A percentile compares a stretch with the other conserved stretches of the same genome.
Conservation (phyloP, 179 eudicot genomes). For the Spergularia azorica region DNA sequence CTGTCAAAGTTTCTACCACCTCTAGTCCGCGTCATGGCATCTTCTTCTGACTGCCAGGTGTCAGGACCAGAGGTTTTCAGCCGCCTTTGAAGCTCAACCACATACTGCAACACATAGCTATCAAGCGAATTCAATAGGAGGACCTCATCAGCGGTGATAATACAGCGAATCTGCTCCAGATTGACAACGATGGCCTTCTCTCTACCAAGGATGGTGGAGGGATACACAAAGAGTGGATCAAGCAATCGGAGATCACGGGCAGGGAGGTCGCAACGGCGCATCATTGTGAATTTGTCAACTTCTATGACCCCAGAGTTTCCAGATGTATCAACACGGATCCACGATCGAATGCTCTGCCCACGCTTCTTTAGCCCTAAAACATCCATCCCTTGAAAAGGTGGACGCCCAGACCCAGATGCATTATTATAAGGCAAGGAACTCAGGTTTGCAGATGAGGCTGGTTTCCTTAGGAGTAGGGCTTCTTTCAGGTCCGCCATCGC, state of each 20-base stretch:
- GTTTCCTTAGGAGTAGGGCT: conserved; percentile 71
- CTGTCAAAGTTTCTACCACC: conserved; percentile 54
- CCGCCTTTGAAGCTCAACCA: conserved; percentile 83
- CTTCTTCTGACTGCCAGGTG: conserved; percentile 78
- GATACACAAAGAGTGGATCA: conserved; percentile 91
- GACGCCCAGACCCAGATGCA: conserved; percentile 71
- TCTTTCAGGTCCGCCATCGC: conserved; percentile 81
- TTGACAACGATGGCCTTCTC: conserved; percentile 97
- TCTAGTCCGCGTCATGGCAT: conserved; percentile 46
- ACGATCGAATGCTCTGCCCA: conserved; percentile 85
- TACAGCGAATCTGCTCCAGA: conserved; percentile 96
- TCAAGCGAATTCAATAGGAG: conserved; percentile 90
- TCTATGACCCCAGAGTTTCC: conserved; percentile 83
- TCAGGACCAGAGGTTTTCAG: conserved; percentile 48
- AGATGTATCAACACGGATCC: conserved; percentile 81
- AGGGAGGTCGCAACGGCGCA: conserved; percentile 95
- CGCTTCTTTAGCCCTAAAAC: conserved; percentile 81
- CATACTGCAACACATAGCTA: conserved; percentile 82
- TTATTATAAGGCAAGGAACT: conserved; percentile 55
- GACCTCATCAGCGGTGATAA: conserved; percentile 97
- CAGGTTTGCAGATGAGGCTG: conserved; percentile 69
- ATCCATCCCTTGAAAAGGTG: conserved; percentile 54
- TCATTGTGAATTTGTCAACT: conserved; percentile 91
- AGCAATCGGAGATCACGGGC: conserved; percentile 91
- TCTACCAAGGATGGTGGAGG: conserved; percentile 91